Base-by-base conservation (phyloP, 1,139 yeast species). In the Blastobotrys niveus region DNA sequence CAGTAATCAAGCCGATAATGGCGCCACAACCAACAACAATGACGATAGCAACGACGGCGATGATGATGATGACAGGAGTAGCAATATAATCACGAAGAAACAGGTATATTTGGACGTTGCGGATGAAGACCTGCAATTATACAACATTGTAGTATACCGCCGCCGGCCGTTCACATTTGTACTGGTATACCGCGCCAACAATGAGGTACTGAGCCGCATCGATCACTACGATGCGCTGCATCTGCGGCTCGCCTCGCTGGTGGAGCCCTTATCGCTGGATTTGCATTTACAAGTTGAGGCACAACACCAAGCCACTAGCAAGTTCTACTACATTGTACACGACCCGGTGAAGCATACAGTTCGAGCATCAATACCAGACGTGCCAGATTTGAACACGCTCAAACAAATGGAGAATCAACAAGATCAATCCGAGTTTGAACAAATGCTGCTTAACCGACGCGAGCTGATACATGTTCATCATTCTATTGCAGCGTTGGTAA, bases 391-490 rank as follows among this genome's bases (percentile, higher is more conserved):
- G n/a, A 51, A 54, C 1, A 44, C 52, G n/a, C 35, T 37, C 20
- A 35, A 42, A 3, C 51, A 46, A n/a, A 39, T 47, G 12, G 54
- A 48, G 25, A 34, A 43, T 10, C 42, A 41, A 8, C 52, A 51
- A 8, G 45, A 48, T 5, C 32, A 10, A 9, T 15, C 52, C 5
- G 44, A 34, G 3, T 46, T 45, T 7, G 56, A 53, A 15, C 42
- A 38, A 20, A 21, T 43, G 3, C 31, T 49, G 14, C 31, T 44
- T 10, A 52, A 48, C 8, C 53, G 59, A 6, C 43, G 48, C 12
- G 61, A 60, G 12, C 40, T 59, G 3, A 49, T 55, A 7, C 64
- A 60, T 38, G 52, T 60, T 1, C 64, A 60, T 38, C 58, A 53
- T 24, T 45, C 49, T 14, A 43, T 59, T 35, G 47, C 51, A 9